Base-by-base conservation (phyloP, 805 yeast genomes). In the Metschnikowia hibisci region DNA sequence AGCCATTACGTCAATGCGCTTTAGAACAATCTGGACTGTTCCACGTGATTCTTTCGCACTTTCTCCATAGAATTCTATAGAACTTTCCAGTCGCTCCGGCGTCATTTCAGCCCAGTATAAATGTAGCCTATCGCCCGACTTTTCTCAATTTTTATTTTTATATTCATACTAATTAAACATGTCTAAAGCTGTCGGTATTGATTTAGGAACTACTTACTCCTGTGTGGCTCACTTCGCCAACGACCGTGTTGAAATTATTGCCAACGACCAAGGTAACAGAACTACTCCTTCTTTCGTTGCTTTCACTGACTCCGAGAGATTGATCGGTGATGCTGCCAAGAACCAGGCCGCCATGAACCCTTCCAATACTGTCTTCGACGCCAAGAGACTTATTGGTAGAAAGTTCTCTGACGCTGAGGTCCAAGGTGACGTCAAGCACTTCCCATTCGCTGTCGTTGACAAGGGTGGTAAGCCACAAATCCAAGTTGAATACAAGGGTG, bases 271-370 rank as follows among this genome's bases (percentile, higher is more conserved):
- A 46, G 64, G 64, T 57, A 60, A 60, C 63, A 59, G 64, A 58
- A 57, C 61, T 52, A 60, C 64, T 14, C 64, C 64, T 27, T 60
- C 64, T 51, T 59, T 60, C 55, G 64, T 60, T 41, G 64, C 59
- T 36, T 60, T 60, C 63, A 59, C 63, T 46, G 61, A 57, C 61
- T 44, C 61, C 43, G 64, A 60, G 52, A 55, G 63, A 55, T 57
- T 60, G 60, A 60, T 60, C 41, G 64, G 64, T 53, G 64, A 60
- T 52, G 64, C 64, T 32, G 64, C 64, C 42, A 60, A 59, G 62
- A 60, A 60, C 60, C 64, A 60, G 50, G 64, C 64, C 39, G 63
- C 64, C 45, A 54, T 60, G 62, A 59, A 60, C 62, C 64, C 64
- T 31, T 54, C 58, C 44, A 60, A 60, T 62, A 60, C 64, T 39